Evolutionary conservation across 176 grass and related monocot species (phyloP).

Genomic region (Aegilops umbellulata): DNA sequence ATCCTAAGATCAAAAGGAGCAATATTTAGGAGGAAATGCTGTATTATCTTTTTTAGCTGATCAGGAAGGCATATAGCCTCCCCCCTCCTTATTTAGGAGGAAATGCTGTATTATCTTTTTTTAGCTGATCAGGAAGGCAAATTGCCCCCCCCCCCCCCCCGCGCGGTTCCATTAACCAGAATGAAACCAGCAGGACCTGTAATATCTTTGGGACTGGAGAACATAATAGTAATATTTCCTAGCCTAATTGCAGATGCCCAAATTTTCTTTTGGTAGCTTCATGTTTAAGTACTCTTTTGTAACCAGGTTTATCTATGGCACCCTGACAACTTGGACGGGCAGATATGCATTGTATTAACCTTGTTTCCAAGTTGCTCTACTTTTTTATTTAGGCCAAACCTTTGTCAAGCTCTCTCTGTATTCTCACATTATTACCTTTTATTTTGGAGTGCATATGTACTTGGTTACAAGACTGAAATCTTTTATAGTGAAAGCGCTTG

Average conservation of each 20-base stretch:
- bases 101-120: too few species aligned
- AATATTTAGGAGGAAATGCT: background rate
- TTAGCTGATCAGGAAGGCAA: too few species aligned
- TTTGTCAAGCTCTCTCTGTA: background rate
- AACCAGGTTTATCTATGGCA: background rate
- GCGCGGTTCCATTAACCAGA: too few species aligned
- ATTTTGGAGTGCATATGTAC: background rate
- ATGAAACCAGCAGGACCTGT: background rate
- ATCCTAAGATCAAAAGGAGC: background rate
- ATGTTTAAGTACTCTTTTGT: slow-evolving; percentile 9
- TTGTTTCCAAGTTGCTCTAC: slow-evolving; percentile 18
- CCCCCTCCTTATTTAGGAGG: too few species aligned
- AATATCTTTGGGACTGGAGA: slow-evolving; percentile 6
- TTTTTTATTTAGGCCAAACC: background rate
- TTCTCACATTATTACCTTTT: background rate
- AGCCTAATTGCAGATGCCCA: background rate
- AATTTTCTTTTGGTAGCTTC: background rate
- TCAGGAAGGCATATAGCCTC: too few species aligned
- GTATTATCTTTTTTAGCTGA: background rate
- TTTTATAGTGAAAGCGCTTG: slow-evolving; percentile 15
- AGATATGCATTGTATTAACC: slow-evolving; percentile 13
- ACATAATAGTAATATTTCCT: background rate
- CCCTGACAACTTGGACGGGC: background rate
- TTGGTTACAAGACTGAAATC: background rate
- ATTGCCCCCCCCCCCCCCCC: too few species aligned